phyloP scores from a whole-genome alignment of 2,329 filamentous ascomycete genomes.

The Trichocomaceae sp. region DNA sequence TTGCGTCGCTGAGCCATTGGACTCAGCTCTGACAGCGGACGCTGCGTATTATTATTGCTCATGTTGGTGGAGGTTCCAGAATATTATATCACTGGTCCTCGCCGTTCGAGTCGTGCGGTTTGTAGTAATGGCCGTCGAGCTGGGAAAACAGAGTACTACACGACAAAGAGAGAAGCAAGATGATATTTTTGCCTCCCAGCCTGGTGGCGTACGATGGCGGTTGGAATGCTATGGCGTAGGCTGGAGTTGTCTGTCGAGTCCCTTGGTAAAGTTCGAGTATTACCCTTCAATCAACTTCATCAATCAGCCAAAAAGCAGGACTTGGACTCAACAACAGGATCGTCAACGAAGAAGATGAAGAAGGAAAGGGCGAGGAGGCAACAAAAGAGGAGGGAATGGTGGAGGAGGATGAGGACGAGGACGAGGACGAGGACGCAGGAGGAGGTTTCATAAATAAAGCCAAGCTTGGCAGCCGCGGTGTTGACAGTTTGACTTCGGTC shows the following conservation, averaged over 20 bases:
- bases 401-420: conserved; percentile 12
- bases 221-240: conserved; percentile 12
- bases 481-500: conserved; percentile 11
- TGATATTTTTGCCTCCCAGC: not conserved
- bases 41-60: conserved; percentile 52
- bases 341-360: not conserved
- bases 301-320: not conserved
- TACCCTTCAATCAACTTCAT: not conserved
- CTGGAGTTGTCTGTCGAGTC: not conserved
- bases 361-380: not conserved
- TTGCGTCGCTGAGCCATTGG: conserved; percentile 81
- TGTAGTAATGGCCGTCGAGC: not conserved
- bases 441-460: conserved; percentile 9
- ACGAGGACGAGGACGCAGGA: conserved; percentile 14
- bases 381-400: not conserved
- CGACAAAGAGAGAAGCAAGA: conserved; percentile 1
- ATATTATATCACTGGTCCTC: not conserved
- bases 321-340: not conserved
- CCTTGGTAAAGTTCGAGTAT: not conserved
- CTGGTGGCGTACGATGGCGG: not conserved
- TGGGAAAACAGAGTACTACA: not conserved
- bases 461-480: conserved; percentile 1
- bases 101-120: not conserved
- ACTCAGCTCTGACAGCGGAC: conserved; percentile 82
- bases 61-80: conserved; percentile 43